Base-by-base conservation (phyloP, 176 grass and related monocot genomes). In the Phoenix roebelenii region DNA sequence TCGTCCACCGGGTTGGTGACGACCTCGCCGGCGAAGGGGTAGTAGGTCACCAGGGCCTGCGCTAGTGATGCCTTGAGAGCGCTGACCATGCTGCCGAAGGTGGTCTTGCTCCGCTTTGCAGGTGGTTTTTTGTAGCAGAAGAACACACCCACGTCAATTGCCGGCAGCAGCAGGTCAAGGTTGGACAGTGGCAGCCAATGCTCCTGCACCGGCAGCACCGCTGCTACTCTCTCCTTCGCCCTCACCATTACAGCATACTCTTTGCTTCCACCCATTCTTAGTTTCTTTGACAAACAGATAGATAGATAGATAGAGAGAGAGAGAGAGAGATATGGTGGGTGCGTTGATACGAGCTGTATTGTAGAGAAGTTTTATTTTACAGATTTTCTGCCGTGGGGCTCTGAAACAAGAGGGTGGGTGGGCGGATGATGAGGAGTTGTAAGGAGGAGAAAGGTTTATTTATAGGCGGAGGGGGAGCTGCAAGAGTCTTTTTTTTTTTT, bases 121-220 rank as follows among this genome's bases (percentile, higher is more conserved):
- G 60, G 59, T 28, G 69, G 73, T 10, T 73, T 75, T 22, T 3
- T 30, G 65, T 82, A 90, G 78, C 87, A 90, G 71, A 90, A 82
- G 78, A 90, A 90, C 65, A 90, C 71, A 52, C 82, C 64, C 54
- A 85, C 78, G 30, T 82, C 67, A 16, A 85, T 18, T 19, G 74
- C 66, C 1, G 87, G 87, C 5, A 85, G 74, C 5, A 90, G 18
- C 50, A 90, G 78, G 71, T 90, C 82, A 2, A 85, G 79, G 78
- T 85, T 85, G 4, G 87, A 85, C 16, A 82, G 68, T 17, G 82
- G 32, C n/a, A 79, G 18, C 23, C 58, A 68, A 63, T 85, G 87
- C 25, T 82, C 75, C 49, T 85, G 82, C 63, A 79, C 17, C 7
- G 78, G 78, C 58, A 69, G 54, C 29, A 69, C 55, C 1, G 82